Conservation (phyloP, 2,329 filamentous ascomycete species). For the Fusarium sp. region DNA sequence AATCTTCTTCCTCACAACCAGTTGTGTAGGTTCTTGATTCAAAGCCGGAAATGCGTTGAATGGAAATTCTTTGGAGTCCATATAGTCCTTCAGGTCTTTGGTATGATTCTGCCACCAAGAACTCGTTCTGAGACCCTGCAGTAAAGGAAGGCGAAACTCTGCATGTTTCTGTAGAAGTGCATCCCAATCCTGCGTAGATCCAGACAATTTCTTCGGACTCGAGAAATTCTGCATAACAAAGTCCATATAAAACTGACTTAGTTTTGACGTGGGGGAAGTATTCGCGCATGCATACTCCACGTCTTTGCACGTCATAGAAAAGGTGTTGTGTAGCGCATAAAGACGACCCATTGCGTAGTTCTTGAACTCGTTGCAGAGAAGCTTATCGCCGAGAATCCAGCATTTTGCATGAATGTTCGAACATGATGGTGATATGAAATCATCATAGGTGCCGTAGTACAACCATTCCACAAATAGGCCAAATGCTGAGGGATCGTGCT, state of each 20-base stretch:
- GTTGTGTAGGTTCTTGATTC: background rate
- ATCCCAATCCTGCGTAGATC: background rate
- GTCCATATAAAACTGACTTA: background rate
- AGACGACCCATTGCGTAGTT: background rate
- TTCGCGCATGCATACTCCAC: background rate
- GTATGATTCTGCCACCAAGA: background rate
- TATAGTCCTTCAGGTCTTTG: background rate
- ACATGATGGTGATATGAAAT: background rate
- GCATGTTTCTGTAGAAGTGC: background rate
- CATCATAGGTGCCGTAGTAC: background rate
- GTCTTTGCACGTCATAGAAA: background rate
- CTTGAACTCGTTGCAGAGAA: background rate
- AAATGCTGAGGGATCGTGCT: background rate
- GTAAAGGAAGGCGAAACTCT: background rate
- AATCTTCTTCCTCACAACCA: background rate
- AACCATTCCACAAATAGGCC: background rate
- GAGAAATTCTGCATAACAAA: background rate
- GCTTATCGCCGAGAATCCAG: background rate
- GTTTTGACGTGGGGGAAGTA: background rate
- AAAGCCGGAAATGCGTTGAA: background rate
- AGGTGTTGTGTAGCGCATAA: background rate
- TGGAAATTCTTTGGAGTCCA: background rate
- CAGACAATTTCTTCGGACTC: background rate
- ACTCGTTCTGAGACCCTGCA: background rate
- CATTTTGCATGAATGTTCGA: background rate